phyloP scores from a whole-genome alignment of 1,139 yeast genomes.

The Yamadazyma mexicana region DNA sequence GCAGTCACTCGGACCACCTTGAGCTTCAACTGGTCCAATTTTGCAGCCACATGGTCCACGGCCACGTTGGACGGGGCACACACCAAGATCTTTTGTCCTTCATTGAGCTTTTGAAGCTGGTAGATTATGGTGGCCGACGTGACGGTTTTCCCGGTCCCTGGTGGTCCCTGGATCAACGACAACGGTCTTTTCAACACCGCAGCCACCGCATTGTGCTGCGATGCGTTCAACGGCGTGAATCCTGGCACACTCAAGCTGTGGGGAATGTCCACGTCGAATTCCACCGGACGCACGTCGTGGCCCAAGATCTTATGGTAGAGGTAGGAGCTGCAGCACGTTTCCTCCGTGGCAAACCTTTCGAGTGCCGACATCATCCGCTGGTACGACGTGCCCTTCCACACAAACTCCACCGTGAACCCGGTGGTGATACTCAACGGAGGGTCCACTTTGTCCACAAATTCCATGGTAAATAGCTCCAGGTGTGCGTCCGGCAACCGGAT shows the following conservation, averaged over 20 bases:
- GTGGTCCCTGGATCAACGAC: slow-evolving; percentile 95
- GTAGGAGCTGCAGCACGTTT: slow-evolving; percentile 72
- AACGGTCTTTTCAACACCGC: slow-evolving; percentile 73
- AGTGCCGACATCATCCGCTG: slow-evolving; percentile 83
- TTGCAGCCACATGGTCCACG: slow-evolving; percentile 84
- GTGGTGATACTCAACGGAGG: slow-evolving; percentile 61
- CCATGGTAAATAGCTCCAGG: slow-evolving; percentile 74
- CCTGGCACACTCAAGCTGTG: slow-evolving; percentile 62
- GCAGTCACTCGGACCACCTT: slow-evolving; percentile 79
- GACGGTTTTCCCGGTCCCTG: slow-evolving; percentile 96
- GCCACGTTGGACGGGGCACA: slow-evolving; percentile 98
- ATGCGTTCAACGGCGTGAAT: slow-evolving; percentile 67
- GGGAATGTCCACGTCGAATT: slow-evolving; percentile 63
- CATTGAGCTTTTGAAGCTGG: slow-evolving; percentile 62
- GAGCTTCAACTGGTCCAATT: slow-evolving; percentile 65
- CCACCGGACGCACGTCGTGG: slow-evolving; percentile 68
- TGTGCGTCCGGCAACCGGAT: slow-evolving; percentile 68
- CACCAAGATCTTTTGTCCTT: slow-evolving; percentile 61
- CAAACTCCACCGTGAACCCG: slow-evolving; percentile 82
- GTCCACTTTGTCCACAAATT: slow-evolving; percentile 41
- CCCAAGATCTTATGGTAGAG: slow-evolving; percentile 82
- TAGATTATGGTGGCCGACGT: slow-evolving; percentile 88
- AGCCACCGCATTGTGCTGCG: slow-evolving; percentile 78
- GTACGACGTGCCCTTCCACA: slow-evolving; percentile 86
- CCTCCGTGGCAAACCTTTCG: slow-evolving; percentile 67